Conservation (phyloP, 768 basidiomycete genomes). For the Suillus variegatus region DNA sequence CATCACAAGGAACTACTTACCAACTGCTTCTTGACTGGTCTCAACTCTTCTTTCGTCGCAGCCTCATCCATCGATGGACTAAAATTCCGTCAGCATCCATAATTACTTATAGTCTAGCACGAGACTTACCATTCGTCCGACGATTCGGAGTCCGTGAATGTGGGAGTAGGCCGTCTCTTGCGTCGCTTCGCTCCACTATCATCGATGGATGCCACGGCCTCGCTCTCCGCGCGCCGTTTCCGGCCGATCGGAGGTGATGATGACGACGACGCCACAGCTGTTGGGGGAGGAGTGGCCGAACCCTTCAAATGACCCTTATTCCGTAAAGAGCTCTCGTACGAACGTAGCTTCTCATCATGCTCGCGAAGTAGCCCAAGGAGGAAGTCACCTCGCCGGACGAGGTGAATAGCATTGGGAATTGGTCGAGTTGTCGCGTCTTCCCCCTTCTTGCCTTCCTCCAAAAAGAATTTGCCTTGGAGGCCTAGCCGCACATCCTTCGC, state of each 20-base stretch:
- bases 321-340: constrained; percentile 80
- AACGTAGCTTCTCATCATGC: constrained; percentile 88
- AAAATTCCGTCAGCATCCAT: constrained; percentile 11
- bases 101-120: constrained; percentile 1
- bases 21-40: constrained; percentile 96
- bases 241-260: constrained; percentile 41
- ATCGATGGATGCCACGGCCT: constrained; percentile 81
- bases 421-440: constrained; percentile 83
- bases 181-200: constrained; percentile 70
- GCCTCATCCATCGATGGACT: constrained; percentile 96
- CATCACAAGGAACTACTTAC: constrained; percentile 44
- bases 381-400: constrained; percentile 96
- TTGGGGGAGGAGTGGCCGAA: constrained; percentile 76
- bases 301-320: constrained; percentile 68
- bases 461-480: constrained; percentile 92
- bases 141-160: constrained; percentile 93
- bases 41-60: constrained; percentile 89
- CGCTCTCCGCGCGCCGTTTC: constrained; percentile 83
- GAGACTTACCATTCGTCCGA: constrained; percentile 85
- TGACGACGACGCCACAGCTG: constrained; percentile 68
- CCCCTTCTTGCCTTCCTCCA: constrained; percentile 96
- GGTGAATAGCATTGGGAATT: constrained; percentile 97
- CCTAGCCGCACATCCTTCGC: constrained; percentile 83
- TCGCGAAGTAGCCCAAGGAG: constrained; percentile 81
- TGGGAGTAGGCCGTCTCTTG: constrained; percentile 94